Percentiles rank a stretch among this genome's conserved stretches.
Evolutionary conservation across 345 rosid species (phyloP).

Genomic region (Punica granatum): DNA sequence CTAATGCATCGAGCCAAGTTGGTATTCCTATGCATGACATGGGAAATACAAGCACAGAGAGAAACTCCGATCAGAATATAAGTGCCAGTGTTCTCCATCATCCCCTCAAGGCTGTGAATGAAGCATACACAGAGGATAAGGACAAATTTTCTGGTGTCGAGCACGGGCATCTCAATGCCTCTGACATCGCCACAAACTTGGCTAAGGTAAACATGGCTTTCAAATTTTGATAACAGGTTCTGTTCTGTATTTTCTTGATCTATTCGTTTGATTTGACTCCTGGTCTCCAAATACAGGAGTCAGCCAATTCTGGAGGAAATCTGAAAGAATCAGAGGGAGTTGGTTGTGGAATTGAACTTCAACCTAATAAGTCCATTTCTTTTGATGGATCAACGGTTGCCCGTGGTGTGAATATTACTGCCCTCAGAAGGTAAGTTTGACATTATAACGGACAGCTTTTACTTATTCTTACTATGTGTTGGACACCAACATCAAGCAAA

Average conservation of each 20-base stretch:
- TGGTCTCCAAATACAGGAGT: not conserved
- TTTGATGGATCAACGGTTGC: not conserved
- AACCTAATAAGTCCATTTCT: not conserved
- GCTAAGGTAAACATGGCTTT: constrained; percentile 3
- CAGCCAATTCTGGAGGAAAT: constrained; percentile 3
- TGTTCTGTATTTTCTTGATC: not conserved
- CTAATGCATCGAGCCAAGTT: constrained; percentile 1
- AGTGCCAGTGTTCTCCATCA: not conserved
- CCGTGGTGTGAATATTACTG: not conserved
- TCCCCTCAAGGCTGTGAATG: not conserved
- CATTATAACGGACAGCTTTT: not conserved
- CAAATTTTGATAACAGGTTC: not conserved
- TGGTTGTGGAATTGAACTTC: not conserved
- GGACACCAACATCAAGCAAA: not conserved
- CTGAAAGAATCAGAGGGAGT: constrained; percentile 4
- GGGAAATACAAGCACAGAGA: not conserved
- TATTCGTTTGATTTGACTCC: not conserved
- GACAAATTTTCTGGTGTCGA: not conserved
- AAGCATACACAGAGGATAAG: not conserved
- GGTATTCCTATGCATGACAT: constrained; percentile 5
- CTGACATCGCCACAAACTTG: not conserved
- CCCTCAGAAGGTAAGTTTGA: constrained; percentile 2
- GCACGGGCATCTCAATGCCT: constrained; percentile 2
- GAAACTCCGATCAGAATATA: not conserved
- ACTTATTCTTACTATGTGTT: not conserved